Evolutionary conservation across 768 basidiomycete genomes (phyloP), one percentile per base, ranked within the genome.

Genomic region (Auricularia cornea): DNA sequence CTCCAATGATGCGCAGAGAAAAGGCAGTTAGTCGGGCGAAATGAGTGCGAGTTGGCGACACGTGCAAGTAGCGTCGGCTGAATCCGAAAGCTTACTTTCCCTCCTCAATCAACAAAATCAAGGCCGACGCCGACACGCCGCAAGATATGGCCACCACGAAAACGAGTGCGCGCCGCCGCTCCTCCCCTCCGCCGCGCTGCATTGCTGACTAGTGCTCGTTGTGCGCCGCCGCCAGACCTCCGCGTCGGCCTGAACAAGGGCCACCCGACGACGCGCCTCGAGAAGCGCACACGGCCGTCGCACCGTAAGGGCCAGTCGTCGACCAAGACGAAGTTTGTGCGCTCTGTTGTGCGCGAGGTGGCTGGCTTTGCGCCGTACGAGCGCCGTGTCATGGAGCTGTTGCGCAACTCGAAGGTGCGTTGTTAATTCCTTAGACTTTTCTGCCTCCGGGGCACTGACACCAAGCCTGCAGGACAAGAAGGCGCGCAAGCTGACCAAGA

Each of bases 401-500:
- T 97, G 81, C 87, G 95, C 79, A 98, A 97, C 85, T 94, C 92
- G 67, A 97, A 96, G 83, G 90, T 90, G 74, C 69, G 88, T 35
- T n/a, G n/a, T n/a, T n/a, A n/a, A n/a, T n/a, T n/a, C n/a, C n/a
- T n/a, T n/a, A n/a, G n/a, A n/a, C n/a, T n/a, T n/a, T n/a, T n/a
- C n/a, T n/a, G n/a, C n/a, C n/a, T n/a, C n/a, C n/a, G n/a, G n/a
- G n/a, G 18, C 61, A n/a, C 63, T 56, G 63, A 63, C 60, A 10
- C 30, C 10, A 48, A 44, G 52, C 59, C 59, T 63, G 54, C 72
- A 94, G 94, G 96, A 99, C 78, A 99, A 99, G 87, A 98, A 96
- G 80, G 96, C 96, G 65, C 85, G 94, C 77, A 98, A 98, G 82
- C 82, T 98, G 83, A 95, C 94, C 70, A 99, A 99, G 88, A 98